These are phyloP conservation scores for Mycena leptocephala DNA, from an alignment of 768 basidiomycete genomes.

Conservation along the genomic window DNA sequence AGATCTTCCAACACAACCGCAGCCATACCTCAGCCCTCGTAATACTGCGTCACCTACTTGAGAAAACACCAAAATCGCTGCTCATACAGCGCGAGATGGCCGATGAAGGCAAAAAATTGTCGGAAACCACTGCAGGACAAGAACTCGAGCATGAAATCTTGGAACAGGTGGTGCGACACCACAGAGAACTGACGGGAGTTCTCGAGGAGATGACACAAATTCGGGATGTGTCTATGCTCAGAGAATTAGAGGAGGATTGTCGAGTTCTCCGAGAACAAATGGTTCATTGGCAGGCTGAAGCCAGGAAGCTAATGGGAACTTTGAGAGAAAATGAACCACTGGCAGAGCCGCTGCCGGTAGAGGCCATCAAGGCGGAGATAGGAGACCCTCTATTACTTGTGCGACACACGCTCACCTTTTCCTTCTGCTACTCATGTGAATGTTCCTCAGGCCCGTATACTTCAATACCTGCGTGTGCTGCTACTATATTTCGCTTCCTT, in stretches of 20 bases:
- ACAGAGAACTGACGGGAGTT: background rate
- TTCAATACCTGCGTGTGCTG: too few species aligned
- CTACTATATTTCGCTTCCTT: too few species aligned
- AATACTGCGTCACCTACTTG: conserved; percentile 55
- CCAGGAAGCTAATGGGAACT: background rate
- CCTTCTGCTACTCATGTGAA: too few species aligned
- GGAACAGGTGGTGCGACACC: background rate
- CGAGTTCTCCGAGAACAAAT: background rate
- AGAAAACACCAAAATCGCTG: conserved; percentile 22
- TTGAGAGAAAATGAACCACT: background rate
- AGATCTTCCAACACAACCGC: conserved; percentile 52
- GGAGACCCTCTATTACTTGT: too few species aligned
- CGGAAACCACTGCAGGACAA: conserved; percentile 6
- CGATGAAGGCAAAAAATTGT: conserved; percentile 30
- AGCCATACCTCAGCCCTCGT: conserved; percentile 53
- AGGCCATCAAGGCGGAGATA: too few species aligned
- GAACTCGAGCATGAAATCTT: background rate
- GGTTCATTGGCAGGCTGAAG: background rate
- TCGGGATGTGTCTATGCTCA: background rate
- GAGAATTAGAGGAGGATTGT: conserved; percentile 3
- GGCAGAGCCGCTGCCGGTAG: too few species aligned
- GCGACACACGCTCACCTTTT: too few species aligned
- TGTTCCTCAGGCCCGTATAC: too few species aligned
- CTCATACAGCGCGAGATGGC: conserved; percentile 46
- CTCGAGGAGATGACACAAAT: background rate